These are phyloP conservation scores for Pleurotus ostreatus DNA, from an alignment of 768 basidiomycete genomes.

Conservation along the genomic window DNA sequence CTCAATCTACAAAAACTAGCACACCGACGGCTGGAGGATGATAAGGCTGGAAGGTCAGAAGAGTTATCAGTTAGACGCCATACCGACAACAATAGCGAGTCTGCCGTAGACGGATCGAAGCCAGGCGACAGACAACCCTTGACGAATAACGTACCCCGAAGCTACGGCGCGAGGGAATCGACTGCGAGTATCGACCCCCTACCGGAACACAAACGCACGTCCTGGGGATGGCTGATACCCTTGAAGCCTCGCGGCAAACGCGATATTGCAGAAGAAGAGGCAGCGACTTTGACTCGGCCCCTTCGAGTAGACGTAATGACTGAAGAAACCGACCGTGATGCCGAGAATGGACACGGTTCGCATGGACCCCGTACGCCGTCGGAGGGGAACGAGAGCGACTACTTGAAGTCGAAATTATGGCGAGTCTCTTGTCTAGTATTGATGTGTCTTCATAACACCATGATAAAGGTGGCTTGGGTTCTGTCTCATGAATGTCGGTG, in stretches of 20 bases:
- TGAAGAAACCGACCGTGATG: conserved; percentile 27
- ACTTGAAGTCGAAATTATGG: conserved; percentile 85
- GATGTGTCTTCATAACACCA: neutral
- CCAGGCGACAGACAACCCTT: neutral
- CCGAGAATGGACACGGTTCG: conserved; percentile 15
- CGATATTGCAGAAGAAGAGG: conserved; percentile 9
- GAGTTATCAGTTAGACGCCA: neutral
- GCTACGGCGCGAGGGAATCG: conserved; percentile 9
- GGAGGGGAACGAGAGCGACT: conserved; percentile 61
- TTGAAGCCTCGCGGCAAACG: conserved; percentile 13
- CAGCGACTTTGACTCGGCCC: conserved; percentile 13
- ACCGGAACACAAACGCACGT: conserved; percentile 3
- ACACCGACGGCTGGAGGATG: conserved; percentile 62
- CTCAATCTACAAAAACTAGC: conserved; percentile 93
- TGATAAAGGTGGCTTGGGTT: conserved; percentile 82
- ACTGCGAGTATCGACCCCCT: conserved; percentile 15
- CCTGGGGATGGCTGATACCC: conserved; percentile 22
- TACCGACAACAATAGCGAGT: neutral
- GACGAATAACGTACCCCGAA: conserved; percentile 8
- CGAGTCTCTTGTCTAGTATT: conserved; percentile 25
- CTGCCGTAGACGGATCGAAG: neutral
- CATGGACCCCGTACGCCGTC: conserved; percentile 15
- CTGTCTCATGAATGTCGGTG: conserved; percentile 85
- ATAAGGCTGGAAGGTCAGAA: conserved; percentile 16
- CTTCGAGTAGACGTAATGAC: conserved; percentile 40